Base-by-base conservation (phyloP, 2,329 filamentous ascomycete species). In the Elsinoe ampelina region DNA sequence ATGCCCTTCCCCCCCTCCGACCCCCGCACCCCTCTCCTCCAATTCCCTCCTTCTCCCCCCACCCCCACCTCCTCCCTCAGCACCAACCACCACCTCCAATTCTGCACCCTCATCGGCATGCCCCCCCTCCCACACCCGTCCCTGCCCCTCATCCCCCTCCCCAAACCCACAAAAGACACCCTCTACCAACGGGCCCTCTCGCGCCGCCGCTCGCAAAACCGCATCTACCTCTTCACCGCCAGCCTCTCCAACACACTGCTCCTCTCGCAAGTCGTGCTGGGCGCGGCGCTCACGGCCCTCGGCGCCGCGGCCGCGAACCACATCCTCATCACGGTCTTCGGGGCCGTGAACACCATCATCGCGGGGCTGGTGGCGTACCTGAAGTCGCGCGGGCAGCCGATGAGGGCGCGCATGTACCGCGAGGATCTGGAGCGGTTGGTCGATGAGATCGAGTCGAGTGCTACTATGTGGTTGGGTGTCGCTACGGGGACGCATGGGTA, bases 381-480 rank as follows among this genome's bases (percentile, higher is more conserved):
- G 13, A 72, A 72, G 58, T 68, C 66, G 5, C 64, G 70, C 11
- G 71, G 71, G 0, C 71, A 72, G 57, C 71, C 71, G 0, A 69
- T 71, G 67, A 64, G 71, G 41, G 69, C 70, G 5, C 64, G 68
- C 36, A 72, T 72, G 70, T 73, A 67, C 55, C 63, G 70, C 15
- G 71, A 73, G 60, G 70, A 73, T 58, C 64, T 73, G 2, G 70
- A 71, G 19, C 63, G 71, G 11, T 69, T 69, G 1, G 70, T 73
- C 1, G 70, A 73, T 42, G 71, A 73, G 64, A 72, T 72, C 56
- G 70, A 73, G 59, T 72, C 71, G 43, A 69, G 66, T 2, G 70
- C 70, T 12, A 64, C 68, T 15, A 73, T 73, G 70, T 72, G 73
- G 73, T 62, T 71, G 30, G 73, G 73, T 13, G 75, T 76, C 34